Percentiles rank a stretch among this genome's conserved stretches.
These are phyloP conservation scores for Mycena polygramma DNA, from an alignment of 768 basidiomycete species.

Conservation along the genomic window DNA sequence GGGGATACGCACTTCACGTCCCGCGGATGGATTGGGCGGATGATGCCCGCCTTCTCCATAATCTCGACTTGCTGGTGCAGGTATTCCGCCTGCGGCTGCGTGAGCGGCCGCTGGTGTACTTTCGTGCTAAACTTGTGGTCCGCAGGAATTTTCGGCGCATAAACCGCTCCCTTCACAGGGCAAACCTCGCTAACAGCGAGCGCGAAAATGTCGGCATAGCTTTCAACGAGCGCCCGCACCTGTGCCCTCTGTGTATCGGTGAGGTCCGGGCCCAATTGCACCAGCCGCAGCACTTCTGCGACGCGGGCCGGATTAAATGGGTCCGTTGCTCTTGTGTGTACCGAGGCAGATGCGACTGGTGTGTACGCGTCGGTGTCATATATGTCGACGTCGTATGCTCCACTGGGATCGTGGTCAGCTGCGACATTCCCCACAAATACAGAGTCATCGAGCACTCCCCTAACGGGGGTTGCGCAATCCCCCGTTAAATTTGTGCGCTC, in stretches of 20 bases:
- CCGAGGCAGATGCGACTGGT: neutral
- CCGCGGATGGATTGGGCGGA: constrained; percentile 42
- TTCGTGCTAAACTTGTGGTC: constrained; percentile 47
- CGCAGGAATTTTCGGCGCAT: constrained; percentile 49
- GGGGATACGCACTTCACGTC: constrained; percentile 52
- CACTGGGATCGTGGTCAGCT: neutral
- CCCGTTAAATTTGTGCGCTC: neutral
- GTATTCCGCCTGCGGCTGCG: constrained; percentile 48
- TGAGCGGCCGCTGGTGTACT: constrained; percentile 48
- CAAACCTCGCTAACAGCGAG: constrained; percentile 54
- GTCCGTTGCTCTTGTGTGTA: constrained; percentile 41
- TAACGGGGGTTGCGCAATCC: neutral
- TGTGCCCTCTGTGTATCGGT: constrained; percentile 37
- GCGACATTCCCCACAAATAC: too few species aligned
- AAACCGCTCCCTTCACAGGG: constrained; percentile 46
- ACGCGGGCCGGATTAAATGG: constrained; percentile 44
- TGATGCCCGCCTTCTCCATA: constrained; percentile 51
- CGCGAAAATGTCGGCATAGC: constrained; percentile 57
- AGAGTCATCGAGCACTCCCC: too few species aligned
- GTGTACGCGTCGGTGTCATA: constrained; percentile 17
- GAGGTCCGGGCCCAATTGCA: constrained; percentile 49
- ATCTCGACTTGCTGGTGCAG: constrained; percentile 48
- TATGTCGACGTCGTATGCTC: neutral
- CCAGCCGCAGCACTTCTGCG: constrained; percentile 35
- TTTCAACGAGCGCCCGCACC: constrained; percentile 40